phyloP scores from a whole-genome alignment of 2,329 filamentous ascomycete genomes.

The Colletotrichum sp. region DNA sequence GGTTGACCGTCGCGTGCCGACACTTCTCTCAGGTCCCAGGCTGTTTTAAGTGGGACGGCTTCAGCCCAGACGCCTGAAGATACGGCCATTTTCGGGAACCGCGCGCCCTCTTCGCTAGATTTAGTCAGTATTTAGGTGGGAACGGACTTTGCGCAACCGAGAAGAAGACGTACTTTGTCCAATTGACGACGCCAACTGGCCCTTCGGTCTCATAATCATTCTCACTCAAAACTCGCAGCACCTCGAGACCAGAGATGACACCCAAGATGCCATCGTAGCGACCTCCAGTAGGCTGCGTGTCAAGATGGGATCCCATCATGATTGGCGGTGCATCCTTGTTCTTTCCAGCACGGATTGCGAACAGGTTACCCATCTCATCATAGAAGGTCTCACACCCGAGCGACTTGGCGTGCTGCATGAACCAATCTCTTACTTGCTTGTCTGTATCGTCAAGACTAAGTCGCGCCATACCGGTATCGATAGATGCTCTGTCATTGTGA shows the following conservation, averaged over 20 bases:
- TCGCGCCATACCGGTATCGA: background rate
- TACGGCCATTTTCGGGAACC: background rate
- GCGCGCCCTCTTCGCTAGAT: background rate
- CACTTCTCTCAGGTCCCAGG: background rate
- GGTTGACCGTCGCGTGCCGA: background rate
- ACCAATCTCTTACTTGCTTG: background rate
- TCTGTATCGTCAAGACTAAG: background rate
- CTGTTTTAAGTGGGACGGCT: background rate
- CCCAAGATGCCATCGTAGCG: background rate
- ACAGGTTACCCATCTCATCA: background rate
- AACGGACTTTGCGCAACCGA: background rate
- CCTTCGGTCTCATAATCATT: background rate
- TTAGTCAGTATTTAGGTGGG: background rate
- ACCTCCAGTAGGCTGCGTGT: background rate
- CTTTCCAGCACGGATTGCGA: background rate
- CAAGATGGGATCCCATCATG: background rate
- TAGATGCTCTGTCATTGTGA: background rate
- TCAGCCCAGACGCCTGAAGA: background rate
- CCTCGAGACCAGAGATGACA: background rate
- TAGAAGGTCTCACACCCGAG: background rate
- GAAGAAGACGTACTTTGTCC: background rate
- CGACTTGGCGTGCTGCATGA: background rate
- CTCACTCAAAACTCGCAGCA: background rate
- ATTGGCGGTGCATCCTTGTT: background rate
- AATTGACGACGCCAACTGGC: background rate